Evolutionary conservation across 2,329 filamentous ascomycete genomes (phyloP).

Genomic region (Talaromyces sp.): DNA sequence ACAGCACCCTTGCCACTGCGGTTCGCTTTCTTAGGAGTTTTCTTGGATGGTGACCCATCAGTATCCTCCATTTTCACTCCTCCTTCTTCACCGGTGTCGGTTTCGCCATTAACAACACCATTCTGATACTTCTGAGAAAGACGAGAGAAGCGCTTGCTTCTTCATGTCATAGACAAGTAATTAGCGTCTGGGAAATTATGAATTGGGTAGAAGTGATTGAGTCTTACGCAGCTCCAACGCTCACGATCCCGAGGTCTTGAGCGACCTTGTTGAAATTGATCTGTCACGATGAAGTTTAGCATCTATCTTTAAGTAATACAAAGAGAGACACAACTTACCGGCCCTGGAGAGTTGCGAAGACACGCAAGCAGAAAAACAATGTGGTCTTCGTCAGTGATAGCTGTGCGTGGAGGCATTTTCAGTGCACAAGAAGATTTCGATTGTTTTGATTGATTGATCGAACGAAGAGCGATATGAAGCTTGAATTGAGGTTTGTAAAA

Average conservation of each 20-base stretch:
- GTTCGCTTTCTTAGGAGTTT: not conserved
- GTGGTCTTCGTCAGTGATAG: conserved; percentile 4
- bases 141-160: conserved; percentile 10
- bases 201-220: not conserved
- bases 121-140: not conserved
- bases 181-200: not conserved
- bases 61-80: not conserved
- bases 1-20: not conserved
- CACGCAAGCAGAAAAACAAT: conserved; percentile 12
- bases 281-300: not conserved
- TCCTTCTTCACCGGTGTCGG: not conserved
- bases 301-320: not conserved
- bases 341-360: conserved; percentile 4
- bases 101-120: not conserved
- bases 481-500: not conserved
- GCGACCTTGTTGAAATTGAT: conserved; percentile 6
- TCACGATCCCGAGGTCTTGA: conserved; percentile 4
- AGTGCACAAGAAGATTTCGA: not conserved
- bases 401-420: conserved; percentile 6
- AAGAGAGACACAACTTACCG: not conserved
- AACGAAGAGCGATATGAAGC: not conserved
- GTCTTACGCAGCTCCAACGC: conserved; percentile 12
- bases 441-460: not conserved
- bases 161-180: not conserved
- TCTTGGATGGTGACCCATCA: not conserved